Base-by-base conservation (phyloP, 495 filamentous ascomycete genomes). In the Amphirosellinia nigrospora region DNA sequence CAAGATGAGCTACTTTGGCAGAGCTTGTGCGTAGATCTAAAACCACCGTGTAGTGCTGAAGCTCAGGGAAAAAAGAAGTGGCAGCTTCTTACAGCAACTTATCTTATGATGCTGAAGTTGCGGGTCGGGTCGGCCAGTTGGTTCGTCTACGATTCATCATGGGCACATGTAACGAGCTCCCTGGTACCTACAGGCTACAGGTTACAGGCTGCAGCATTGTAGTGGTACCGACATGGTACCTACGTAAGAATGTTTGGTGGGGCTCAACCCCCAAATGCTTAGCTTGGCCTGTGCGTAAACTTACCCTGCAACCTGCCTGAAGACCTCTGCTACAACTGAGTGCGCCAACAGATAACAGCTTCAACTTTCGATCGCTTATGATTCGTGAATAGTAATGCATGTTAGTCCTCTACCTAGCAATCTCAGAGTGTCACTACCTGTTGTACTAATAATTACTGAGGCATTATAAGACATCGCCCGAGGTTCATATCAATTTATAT, bases 61-160 rank as follows among this genome's bases (percentile, higher is more conserved):
- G 15, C 32, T 46, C 30, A 30, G 43, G 16, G 43, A 4, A 16
- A 52, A 7, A 34, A 50, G 43, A 26, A 21, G 46, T 28, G 46
- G 36, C 26, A 38, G 41, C 1, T 52, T 39, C 10, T 8, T 38
- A 53, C 21, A 65, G 46, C 30, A 10, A 16, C 64, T 45, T 67
- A 32, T 67, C 64, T 45, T 67, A 32, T 67, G 64, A 67, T 58
- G 64, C 36, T 59, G 52, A 59, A 21, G 64, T 67, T 67, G 53
- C 64, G 53, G 64, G 50, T 56, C 64, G 38, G 48, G 36, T 36
- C 19, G 34, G 30, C 52, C 52, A 36, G 36, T 36, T 26, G 34
- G 30, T 65, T 65, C 45, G 28, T n/a, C 62, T 4, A 23, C 46
- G 30, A 65, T 62, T 28, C 62, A 48, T 28, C 38, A 46, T 46